These are phyloP conservation scores for Coffea humblotiana DNA, from an alignment of 305 asterid genomes.

Conservation along the genomic window DNA sequence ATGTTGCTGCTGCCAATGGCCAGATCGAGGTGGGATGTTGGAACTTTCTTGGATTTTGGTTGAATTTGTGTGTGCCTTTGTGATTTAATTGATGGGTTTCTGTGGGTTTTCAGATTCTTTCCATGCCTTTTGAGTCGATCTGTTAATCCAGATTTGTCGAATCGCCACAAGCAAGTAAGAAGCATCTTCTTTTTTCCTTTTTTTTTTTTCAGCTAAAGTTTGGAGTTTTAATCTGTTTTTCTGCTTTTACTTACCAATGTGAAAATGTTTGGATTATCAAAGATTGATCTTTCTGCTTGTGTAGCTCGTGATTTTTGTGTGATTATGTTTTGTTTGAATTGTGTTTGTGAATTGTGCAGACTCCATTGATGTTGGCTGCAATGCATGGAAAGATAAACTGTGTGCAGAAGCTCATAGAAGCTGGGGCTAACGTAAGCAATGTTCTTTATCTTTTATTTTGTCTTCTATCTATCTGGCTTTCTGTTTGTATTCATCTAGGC, in stretches of 20 bases:
- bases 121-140: slow-evolving; percentile 75
- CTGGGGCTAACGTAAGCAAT: slow-evolving; percentile 83
- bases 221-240: neutral
- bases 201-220: neutral
- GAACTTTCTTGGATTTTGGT: neutral
- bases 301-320: neutral
- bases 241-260: slow-evolving; percentile 4
- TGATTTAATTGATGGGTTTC: slow-evolving; percentile 21
- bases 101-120: slow-evolving; percentile 55
- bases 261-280: neutral
- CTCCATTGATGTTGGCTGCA: slow-evolving; percentile 98
- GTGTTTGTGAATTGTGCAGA: slow-evolving; percentile 41
- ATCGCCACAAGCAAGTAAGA: slow-evolving; percentile 80
- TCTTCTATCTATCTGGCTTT: neutral
- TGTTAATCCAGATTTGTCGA: slow-evolving; percentile 71
- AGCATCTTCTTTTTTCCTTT: neutral
- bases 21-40: slow-evolving; percentile 81
- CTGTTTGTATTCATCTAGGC: neutral
- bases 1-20: slow-evolving; percentile 95
- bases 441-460: neutral
- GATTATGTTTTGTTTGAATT: neutral
- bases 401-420: slow-evolving; percentile 73
- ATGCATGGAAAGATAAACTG: slow-evolving; percentile 92
- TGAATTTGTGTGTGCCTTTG: neutral
- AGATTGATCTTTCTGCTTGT: slow-evolving; percentile 5